A percentile compares a stretch with the other conserved stretches of the same genome.
Conservation (phyloP, 495 filamentous ascomycete genomes). For the Halenospora varia region DNA sequence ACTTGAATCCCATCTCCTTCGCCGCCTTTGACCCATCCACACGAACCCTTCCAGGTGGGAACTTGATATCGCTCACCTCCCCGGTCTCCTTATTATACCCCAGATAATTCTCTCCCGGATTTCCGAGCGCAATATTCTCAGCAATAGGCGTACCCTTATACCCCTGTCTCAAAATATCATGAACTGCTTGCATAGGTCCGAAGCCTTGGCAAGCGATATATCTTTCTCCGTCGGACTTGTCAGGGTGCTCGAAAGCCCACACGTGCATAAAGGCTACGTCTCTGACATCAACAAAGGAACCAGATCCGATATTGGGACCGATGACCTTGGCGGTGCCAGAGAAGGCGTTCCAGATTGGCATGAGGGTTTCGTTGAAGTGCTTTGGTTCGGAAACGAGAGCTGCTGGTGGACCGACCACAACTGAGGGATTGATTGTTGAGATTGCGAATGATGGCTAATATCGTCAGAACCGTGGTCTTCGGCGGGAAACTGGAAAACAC, state of each 20-base stretch:
- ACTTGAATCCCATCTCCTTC: constrained; percentile 19
- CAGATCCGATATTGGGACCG: constrained; percentile 20
- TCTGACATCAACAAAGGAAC: constrained; percentile 36
- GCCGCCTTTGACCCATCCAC: constrained; percentile 15
- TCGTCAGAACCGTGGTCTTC: neutral
- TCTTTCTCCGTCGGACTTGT: constrained; percentile 31
- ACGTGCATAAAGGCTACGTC: constrained; percentile 39
- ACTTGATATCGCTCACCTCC: constrained; percentile 8
- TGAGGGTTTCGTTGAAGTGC: constrained; percentile 26
- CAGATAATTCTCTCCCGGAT: constrained; percentile 35
- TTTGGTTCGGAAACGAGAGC: constrained; percentile 7
- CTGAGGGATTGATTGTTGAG: constrained; percentile 21
- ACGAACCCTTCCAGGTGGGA: neutral
- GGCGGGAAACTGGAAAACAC: neutral
- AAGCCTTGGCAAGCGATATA: constrained; percentile 28
- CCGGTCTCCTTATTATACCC: constrained; percentile 24
- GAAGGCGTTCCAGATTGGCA: constrained; percentile 21
- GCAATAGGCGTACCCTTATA: constrained; percentile 30
- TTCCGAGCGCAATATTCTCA: constrained; percentile 31
- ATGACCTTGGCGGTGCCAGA: constrained; percentile 12
- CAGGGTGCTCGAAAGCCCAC: constrained; percentile 32
- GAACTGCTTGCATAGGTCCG: constrained; percentile 32
- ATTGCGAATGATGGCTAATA: constrained; percentile 24
- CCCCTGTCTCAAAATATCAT: constrained; percentile 33
- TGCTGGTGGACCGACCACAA: constrained; percentile 27